These are phyloP conservation scores for Aspergillus heteromorphus DNA, from an alignment of 495 filamentous ascomycete genomes.

Conservation along the genomic window DNA sequence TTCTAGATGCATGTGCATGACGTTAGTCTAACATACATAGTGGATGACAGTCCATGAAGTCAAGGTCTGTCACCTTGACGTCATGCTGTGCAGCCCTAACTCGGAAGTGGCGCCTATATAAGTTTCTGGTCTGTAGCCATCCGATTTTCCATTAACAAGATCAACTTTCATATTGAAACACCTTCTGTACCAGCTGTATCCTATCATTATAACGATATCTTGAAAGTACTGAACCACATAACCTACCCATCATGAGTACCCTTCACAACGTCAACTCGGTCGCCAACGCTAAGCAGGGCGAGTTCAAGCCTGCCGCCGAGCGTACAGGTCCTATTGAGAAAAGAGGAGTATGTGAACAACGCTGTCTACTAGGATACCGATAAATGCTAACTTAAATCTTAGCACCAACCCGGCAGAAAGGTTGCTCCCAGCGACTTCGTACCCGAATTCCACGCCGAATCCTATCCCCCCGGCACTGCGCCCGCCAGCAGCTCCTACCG, in stretches of 20 bases:
- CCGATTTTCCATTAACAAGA: background rate
- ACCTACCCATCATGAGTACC: conserved; percentile 44
- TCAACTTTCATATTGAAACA: background rate
- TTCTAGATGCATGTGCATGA: too few relatives aligned
- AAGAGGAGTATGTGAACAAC: conserved; percentile 46
- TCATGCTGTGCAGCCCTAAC: conserved; percentile 11
- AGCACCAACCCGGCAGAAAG: conserved; percentile 64
- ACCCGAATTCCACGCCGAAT: conserved; percentile 60
- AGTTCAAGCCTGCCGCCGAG: conserved; percentile 41
- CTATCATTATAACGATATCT: background rate
- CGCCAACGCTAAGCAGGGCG: conserved; percentile 45
- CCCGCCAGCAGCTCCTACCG: conserved; percentile 55
- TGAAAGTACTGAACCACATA: background rate
- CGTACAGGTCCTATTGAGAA: conserved; percentile 27
- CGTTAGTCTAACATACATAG: too few relatives aligned
- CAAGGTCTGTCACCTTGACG: conserved; percentile 19
- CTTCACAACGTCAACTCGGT: conserved; percentile 52
- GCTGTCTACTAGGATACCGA: background rate
- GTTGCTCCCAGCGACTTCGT: conserved; percentile 52
- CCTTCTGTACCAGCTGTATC: too few relatives aligned
- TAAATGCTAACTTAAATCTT: conserved; percentile 11
- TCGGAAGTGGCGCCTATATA: conserved; percentile 3
- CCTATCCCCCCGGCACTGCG: conserved; percentile 58
- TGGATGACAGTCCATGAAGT: conserved; percentile 16
- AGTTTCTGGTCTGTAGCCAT: background rate